Percentiles rank a stretch among this genome's conserved stretches.
Evolutionary conservation across 2,329 filamentous ascomycete genomes (phyloP).

Genomic region (Sclerotinia trifoliorum): DNA sequence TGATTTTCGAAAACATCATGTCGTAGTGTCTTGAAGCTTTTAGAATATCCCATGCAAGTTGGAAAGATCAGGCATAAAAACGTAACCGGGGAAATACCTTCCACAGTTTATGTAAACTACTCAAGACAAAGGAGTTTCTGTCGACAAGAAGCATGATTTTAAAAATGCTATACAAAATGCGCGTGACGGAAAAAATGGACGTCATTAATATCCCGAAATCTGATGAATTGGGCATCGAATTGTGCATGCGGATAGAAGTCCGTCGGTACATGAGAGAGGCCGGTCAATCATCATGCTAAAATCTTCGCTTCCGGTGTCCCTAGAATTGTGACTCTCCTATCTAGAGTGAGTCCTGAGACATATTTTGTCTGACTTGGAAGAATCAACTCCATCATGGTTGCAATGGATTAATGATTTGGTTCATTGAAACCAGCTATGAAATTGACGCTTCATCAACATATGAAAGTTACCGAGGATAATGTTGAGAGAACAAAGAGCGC

Average conservation of each 20-base stretch:
- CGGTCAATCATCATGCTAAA: not conserved
- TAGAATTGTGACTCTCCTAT: not conserved
- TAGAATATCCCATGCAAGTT: not conserved
- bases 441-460: not conserved
- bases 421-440: not conserved
- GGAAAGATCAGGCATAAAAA: not conserved
- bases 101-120: not conserved
- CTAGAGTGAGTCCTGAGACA: not conserved
- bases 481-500: not conserved
- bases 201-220: not conserved
- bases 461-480: not conserved
- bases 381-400: not conserved
- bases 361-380: not conserved
- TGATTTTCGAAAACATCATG: constrained; percentile 1
- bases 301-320: not conserved
- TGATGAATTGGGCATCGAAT: not conserved
- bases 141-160: not conserved
- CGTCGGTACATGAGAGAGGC: not conserved
- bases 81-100: not conserved
- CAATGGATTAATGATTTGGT: not conserved
- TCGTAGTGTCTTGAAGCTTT: not conserved
- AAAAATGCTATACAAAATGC: not conserved
- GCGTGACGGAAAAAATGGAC: not conserved
- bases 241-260: not conserved
- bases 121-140: not conserved